Evolutionary conservation across 805 yeast species (phyloP).

Genomic region (Metschnikowia chrysomelidarum): DNA sequence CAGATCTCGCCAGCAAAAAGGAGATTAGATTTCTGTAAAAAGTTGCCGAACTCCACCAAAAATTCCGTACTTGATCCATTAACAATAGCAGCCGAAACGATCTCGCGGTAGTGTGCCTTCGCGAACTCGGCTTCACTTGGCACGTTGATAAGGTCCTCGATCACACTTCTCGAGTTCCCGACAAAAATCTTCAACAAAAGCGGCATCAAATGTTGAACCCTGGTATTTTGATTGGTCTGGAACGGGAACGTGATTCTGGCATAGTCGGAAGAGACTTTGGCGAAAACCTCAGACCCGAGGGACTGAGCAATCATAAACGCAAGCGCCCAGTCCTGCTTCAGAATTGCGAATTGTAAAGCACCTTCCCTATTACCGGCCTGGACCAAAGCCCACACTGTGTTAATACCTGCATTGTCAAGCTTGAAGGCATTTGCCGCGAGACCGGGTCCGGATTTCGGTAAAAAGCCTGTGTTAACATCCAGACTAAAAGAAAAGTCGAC

Average conservation of each 20-base stretch:
- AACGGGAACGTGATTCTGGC: conserved; percentile 45
- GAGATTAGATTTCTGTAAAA: conserved; percentile 33
- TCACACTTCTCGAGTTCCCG: conserved; percentile 56
- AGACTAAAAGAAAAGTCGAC: conserved; percentile 33
- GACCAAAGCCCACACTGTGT: conserved; percentile 35
- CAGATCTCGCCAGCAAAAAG: conserved; percentile 44
- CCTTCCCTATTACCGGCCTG: conserved; percentile 63
- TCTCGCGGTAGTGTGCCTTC: conserved; percentile 48
- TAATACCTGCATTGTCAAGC: conserved; percentile 38
- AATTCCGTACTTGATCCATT: conserved; percentile 40
- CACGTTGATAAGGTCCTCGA: conserved; percentile 47
- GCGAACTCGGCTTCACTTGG: conserved; percentile 49
- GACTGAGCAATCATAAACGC: conserved; percentile 70
- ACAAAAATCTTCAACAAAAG: conserved; percentile 59
- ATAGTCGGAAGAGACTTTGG: conserved; percentile 56
- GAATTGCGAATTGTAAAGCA: conserved; percentile 63
- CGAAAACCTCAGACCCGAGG: conserved; percentile 60
- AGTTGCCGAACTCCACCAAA: conserved; percentile 50
- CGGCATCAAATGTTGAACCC: conserved; percentile 47
- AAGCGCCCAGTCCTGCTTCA: conserved; percentile 71
- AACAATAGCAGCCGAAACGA: conserved; percentile 39
- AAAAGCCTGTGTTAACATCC: conserved; percentile 7
- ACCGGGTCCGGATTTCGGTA: conserved; percentile 4
- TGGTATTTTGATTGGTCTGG: conserved; percentile 36
- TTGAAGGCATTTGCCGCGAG: conserved; percentile 40